Evolutionary conservation across 106 monocot species (phyloP), one percentile per base, ranked within the genome.

Genomic region (Gastrodia elata): DNA sequence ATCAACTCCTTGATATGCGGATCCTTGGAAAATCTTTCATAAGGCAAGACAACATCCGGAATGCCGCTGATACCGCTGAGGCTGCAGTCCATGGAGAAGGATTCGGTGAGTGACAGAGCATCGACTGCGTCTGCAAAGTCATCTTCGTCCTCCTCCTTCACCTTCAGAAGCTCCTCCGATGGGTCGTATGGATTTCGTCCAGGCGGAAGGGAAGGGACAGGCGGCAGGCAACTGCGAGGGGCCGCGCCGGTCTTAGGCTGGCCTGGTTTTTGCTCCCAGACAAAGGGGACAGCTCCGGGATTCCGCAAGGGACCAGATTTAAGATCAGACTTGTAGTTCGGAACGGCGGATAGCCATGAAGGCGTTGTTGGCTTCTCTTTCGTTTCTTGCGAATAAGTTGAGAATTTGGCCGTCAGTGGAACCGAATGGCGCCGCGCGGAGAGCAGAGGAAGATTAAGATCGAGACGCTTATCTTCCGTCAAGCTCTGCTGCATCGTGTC

Each of bases 71-170:
- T 22, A 38, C 89, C 89, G 6, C 86, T 82, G 1, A 88, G 42
- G 70, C 92, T 97, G 78, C 92, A 90, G 73, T 88, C 90, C 84
- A 97, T 86, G 73, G 81, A 79, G 78, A 78, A 83, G n/a, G 96
- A 93, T 56, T 90, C 90, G 5, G 86, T 68, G 14, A 74, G 76
- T 2, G 96, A 96, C 1, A 93, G 74, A 41, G 84, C 76, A 14
- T 90, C 96, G 35, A 85, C 73, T 20, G 96, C 96, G 65, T 97
- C 93, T 10, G 82, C 81, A 74, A 97, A 90, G 34, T 33, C 74
- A 36, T 88, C 94, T 8, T 86, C 85, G n/a, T n/a, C n/a, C 0
- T 83, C 86, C 0, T 86, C 84, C 1, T 79, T 84, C 1, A 68
- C 77, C 6, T 26, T 73, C 78, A 57, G 36, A 74, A 37, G 22